phyloP scores from a whole-genome alignment of 345 rosid species.

The Acer yangbiense region DNA sequence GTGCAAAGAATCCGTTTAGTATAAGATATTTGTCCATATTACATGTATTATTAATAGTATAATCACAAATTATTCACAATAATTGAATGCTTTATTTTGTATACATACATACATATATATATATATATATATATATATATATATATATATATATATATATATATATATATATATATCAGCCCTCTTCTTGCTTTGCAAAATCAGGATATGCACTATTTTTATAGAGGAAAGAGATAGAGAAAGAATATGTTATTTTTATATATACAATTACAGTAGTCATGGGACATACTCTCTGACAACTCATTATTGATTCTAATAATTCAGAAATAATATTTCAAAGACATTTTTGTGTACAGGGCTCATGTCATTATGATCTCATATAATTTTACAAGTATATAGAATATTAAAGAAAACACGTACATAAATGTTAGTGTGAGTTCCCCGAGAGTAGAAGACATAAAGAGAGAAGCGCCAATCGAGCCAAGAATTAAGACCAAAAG shows the following conservation, averaged over 20 bases:
- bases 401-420: not conserved
- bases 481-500: conserved; percentile 4
- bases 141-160: too few relatives aligned
- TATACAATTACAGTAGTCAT: not conserved
- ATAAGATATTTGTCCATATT: too few relatives aligned
- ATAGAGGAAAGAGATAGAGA: not conserved
- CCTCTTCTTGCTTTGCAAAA: not conserved
- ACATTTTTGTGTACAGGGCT: not conserved
- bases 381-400: not conserved
- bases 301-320: not conserved
- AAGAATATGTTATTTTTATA: not conserved
- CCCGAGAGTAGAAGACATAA: not conserved
- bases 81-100: not conserved
- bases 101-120: too few relatives aligned
- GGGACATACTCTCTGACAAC: conserved; percentile 13
- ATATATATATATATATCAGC: too few relatives aligned
- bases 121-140: too few relatives aligned
- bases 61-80: not conserved
- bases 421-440: not conserved
- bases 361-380: not conserved
- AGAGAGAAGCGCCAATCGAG: conserved; percentile 14
- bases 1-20: too few relatives aligned
- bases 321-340: not conserved
- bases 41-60: not conserved
- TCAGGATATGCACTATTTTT: not conserved